These are phyloP conservation scores for Rhodamnia argentea DNA, from an alignment of 345 rosid species.

Conservation along the genomic window DNA sequence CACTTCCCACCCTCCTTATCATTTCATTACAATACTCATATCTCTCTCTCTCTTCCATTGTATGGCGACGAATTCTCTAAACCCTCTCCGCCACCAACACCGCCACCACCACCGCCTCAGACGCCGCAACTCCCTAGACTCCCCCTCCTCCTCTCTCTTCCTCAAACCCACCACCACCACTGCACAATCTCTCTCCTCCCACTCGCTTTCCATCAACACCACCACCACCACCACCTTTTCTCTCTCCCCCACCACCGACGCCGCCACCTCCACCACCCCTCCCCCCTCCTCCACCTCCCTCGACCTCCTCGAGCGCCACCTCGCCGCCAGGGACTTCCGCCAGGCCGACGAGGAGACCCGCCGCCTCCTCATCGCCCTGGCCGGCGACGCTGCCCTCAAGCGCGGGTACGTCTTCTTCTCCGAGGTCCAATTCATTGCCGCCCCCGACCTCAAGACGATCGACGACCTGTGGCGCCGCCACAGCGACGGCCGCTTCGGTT, in stretches of 20 bases:
- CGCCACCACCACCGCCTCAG: slow-evolving; percentile 5
- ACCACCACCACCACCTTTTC: slow-evolving; percentile 12
- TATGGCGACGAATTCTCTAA: slow-evolving; percentile 42
- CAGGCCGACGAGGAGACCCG: slow-evolving; percentile 92
- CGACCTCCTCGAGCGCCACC: slow-evolving; percentile 56
- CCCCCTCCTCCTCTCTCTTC: slow-evolving; percentile 16
- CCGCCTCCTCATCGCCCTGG: slow-evolving; percentile 61
- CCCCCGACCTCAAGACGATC: slow-evolving; percentile 47
- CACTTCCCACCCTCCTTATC: neutral
- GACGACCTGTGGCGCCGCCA: slow-evolving; percentile 66
- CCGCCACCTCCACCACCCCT: slow-evolving; percentile 17
- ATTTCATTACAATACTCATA: neutral
- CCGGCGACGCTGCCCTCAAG: slow-evolving; percentile 67
- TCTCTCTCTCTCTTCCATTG: neutral
- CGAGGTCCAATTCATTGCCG: slow-evolving; percentile 66
- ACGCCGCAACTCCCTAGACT: slow-evolving; percentile 11
- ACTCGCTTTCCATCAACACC: neutral
- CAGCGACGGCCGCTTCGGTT: slow-evolving; percentile 69
- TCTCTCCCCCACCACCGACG: slow-evolving; percentile 10
- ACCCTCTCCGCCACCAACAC: slow-evolving; percentile 22
- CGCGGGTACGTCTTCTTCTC: slow-evolving; percentile 97
- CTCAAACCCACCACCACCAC: slow-evolving; percentile 18
- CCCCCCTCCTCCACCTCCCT: slow-evolving; percentile 33
- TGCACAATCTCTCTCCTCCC: neutral
- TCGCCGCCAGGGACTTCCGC: slow-evolving; percentile 53